phyloP scores from a whole-genome alignment of 1,284 basidiomycete genomes.

The Fistulinella staudtii region DNA sequence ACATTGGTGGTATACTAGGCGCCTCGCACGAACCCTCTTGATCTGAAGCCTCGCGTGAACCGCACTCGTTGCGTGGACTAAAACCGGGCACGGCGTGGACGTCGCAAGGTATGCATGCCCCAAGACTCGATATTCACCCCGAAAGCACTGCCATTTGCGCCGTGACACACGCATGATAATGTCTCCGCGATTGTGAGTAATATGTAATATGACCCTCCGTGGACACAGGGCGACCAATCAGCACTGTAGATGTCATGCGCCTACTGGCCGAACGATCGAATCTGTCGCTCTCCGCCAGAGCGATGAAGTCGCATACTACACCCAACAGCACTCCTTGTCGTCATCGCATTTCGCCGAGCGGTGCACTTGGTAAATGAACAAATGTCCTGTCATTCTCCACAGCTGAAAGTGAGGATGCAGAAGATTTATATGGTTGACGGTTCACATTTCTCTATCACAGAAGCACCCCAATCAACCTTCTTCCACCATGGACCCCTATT shows the following conservation, averaged over 20 bases:
- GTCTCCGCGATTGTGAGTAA: constrained; percentile 23
- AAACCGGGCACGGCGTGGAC: constrained; percentile 18
- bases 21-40: constrained; percentile 1
- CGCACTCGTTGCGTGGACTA: constrained; percentile 12
- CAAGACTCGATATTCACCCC: constrained; percentile 14
- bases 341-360: constrained; percentile 25
- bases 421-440: constrained; percentile 21
- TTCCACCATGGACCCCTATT: constrained; percentile 18
- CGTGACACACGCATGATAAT: constrained; percentile 20
- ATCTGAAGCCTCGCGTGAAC: constrained; percentile 21
- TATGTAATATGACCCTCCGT: constrained; percentile 29
- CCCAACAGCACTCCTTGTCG: constrained; percentile 17
- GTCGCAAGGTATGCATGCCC: constrained; percentile 23
- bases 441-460: constrained; percentile 22
- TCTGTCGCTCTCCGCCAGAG: constrained; percentile 22
- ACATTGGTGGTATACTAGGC: neutral
- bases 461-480: constrained; percentile 16
- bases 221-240: constrained; percentile 20
- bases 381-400: constrained; percentile 17
- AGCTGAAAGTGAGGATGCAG: constrained; percentile 13
- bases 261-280: constrained; percentile 17
- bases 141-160: constrained; percentile 21
- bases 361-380: constrained; percentile 18
- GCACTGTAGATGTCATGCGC: constrained; percentile 18
- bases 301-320: constrained; percentile 23